Percentiles rank a stretch among this genome's conserved stretches.
phyloP scores from a whole-genome alignment of 805 yeast species.

The Tetrapisispora taiwanensis region DNA sequence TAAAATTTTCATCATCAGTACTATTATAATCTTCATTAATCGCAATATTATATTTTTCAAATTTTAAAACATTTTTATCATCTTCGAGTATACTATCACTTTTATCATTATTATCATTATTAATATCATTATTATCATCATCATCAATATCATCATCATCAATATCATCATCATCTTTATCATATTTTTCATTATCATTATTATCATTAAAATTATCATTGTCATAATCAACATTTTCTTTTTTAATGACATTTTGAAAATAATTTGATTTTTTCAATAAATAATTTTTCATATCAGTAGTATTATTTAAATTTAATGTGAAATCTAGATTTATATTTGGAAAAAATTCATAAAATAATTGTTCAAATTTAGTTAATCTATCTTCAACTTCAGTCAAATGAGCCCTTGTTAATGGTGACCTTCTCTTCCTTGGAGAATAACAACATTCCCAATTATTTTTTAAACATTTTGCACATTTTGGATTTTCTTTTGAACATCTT shows the following conservation, averaged over 20 bases:
- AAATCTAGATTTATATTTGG: conserved; percentile 41
- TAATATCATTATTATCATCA: background rate
- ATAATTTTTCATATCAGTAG: conserved; percentile 3
- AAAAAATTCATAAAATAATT: conserved; percentile 32
- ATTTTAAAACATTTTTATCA: background rate
- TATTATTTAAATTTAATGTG: conserved; percentile 11
- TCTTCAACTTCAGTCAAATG: conserved; percentile 69
- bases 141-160: background rate
- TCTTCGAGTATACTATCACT: background rate
- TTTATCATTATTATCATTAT: background rate
- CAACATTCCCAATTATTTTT: conserved; percentile 65
- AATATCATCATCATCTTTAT: background rate
- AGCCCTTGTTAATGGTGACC: conserved; percentile 76
- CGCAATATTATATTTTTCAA: background rate
- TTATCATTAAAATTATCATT: conserved; percentile 1
- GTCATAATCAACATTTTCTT: background rate
- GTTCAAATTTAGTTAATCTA: conserved; percentile 39
- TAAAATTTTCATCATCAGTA: background rate
- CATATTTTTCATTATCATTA: background rate
- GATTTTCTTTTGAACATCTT: conserved; percentile 70
- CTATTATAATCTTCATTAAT: background rate
- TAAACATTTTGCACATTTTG: conserved; percentile 65
- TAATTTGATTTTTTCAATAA: background rate
- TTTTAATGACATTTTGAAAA: too few species aligned
- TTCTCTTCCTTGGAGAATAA: conserved; percentile 66